phyloP scores from a whole-genome alignment of 2,329 filamentous ascomycete species.

The Nannizziopsis barbatae region DNA sequence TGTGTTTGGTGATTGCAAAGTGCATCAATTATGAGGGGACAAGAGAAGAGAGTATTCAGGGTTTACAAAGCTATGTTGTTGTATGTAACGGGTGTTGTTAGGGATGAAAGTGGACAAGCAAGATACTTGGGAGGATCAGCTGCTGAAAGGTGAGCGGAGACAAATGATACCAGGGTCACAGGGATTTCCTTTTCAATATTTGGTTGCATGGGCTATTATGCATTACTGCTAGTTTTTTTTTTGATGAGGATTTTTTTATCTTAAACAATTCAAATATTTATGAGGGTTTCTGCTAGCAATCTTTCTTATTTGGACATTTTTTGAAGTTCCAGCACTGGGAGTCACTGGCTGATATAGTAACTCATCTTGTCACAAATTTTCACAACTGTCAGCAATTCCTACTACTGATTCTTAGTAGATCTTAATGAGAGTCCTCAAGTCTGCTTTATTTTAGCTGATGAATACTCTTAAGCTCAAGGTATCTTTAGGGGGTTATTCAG shows the following conservation, averaged over 20 bases:
- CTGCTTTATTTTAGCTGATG: too few relatives aligned
- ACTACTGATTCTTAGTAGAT: too few relatives aligned
- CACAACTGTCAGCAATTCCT: too few relatives aligned
- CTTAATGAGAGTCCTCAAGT: too few relatives aligned
- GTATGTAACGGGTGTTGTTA: constrained; percentile 3
- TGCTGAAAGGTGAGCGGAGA: constrained; percentile 2
- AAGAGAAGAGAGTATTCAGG: background rate
- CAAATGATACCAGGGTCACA: constrained; percentile 6
- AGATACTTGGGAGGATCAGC: constrained; percentile 7
- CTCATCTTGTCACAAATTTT: too few relatives aligned
- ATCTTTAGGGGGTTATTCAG: too few relatives aligned
- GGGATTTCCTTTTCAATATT: background rate
- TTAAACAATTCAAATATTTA: background rate
- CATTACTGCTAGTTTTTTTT: constrained; percentile 9
- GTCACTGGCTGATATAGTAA: too few relatives aligned
- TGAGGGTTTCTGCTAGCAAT: too few relatives aligned
- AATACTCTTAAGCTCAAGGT: too few relatives aligned
- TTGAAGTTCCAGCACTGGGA: too few relatives aligned
- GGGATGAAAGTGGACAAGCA: background rate
- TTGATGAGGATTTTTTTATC: background rate
- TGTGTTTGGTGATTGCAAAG: background rate
- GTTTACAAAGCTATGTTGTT: background rate
- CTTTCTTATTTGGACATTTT: too few relatives aligned
- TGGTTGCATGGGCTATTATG: constrained; percentile 6
- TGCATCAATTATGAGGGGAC: background rate